Evolutionary conservation across 2,329 filamentous ascomycete species (phyloP).

Genomic region (Aspergillus sp.): DNA sequence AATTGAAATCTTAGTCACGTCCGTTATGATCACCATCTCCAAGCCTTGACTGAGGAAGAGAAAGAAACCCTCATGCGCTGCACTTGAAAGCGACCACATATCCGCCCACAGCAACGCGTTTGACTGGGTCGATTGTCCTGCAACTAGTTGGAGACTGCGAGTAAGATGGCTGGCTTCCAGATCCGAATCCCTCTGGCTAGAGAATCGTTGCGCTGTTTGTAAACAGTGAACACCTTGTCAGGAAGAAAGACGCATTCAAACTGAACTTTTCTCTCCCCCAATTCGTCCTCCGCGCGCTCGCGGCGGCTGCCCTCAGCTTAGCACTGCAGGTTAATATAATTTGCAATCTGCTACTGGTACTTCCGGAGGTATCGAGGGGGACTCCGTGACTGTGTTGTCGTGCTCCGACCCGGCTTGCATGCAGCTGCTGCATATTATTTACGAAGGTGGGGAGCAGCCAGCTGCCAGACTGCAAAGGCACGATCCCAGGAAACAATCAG

Average conservation of each 20-base stretch:
- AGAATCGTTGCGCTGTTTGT: slow-evolving; percentile 3
- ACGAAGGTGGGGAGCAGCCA: slow-evolving; percentile 9
- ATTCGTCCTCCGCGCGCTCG: slow-evolving; percentile 7
- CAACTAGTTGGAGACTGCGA: slow-evolving; percentile 9
- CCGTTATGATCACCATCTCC: slow-evolving; percentile 1
- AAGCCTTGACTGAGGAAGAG: not conserved
- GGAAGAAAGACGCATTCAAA: not conserved
- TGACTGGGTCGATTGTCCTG: slow-evolving; percentile 13
- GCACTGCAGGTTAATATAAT: slow-evolving; percentile 11
- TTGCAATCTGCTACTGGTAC: not conserved
- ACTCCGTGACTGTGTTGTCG: not conserved
- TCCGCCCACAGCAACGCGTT: slow-evolving; percentile 17
- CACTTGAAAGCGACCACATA: slow-evolving; percentile 27
- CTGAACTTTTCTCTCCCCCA: not conserved
- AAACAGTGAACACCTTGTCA: not conserved
- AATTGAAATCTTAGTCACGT: slow-evolving; percentile 1
- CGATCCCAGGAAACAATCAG: slow-evolving; percentile 5
- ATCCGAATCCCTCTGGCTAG: slow-evolving; percentile 2
- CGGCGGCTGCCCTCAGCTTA: slow-evolving; percentile 4
- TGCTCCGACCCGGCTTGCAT: slow-evolving; percentile 18
- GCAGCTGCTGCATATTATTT: slow-evolving; percentile 10
- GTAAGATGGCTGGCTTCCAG: slow-evolving; percentile 9
- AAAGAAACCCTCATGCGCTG: slow-evolving; percentile 14
- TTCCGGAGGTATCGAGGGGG: not conserved
- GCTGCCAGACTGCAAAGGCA: not conserved